Evolutionary conservation across 441 rosid genomes (phyloP), one percentile per base, ranked within the genome.

Genomic region (Kokia cookei): DNA sequence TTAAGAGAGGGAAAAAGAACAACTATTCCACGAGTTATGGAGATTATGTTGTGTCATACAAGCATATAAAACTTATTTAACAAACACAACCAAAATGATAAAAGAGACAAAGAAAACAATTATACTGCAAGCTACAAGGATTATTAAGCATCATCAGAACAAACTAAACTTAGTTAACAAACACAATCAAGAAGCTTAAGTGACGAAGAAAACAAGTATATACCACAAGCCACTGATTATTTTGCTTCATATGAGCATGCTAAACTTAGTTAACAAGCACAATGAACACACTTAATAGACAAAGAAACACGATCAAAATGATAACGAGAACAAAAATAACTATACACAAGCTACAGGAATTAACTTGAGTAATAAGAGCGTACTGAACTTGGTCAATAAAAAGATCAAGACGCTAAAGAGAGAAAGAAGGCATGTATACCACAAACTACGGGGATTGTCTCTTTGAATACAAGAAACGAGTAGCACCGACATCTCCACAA

Each of bases 401-500:
- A 55, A 40, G 24, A 55, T 27, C 32, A 65, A 45, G 53, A 65
- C 3, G 27, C n/a, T 6, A 13, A 40, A 71, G 65, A 42, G 51
- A 75, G 12, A 42, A 65, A 65, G 19, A 55, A 57, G 58, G 71
- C 45, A 32, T 70, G n/a, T 19, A 17, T 89, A 91, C 98, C 99
- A 93, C 1, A 88, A 75, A 80, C 92, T 90, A 32, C 96, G 92
- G 19, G 93, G 94, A 83, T 95, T 87, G 59, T 81, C 83, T 47
- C 65, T 77, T 50, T 89, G 88, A 67, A 83, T 73, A 69, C 73
- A 75, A 73, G 89, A 86, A 65, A 87, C 84, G 4, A 93, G 84
- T 74, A 93, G 86, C 24, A 89, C 93, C 0, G 92, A 88, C 93
- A 95, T 90, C 83, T 91, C 97, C 22, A 91, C 95, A 3, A 75